phyloP scores from a whole-genome alignment of 208 protist species.

The Acanthamoeba sp. region DNA sequence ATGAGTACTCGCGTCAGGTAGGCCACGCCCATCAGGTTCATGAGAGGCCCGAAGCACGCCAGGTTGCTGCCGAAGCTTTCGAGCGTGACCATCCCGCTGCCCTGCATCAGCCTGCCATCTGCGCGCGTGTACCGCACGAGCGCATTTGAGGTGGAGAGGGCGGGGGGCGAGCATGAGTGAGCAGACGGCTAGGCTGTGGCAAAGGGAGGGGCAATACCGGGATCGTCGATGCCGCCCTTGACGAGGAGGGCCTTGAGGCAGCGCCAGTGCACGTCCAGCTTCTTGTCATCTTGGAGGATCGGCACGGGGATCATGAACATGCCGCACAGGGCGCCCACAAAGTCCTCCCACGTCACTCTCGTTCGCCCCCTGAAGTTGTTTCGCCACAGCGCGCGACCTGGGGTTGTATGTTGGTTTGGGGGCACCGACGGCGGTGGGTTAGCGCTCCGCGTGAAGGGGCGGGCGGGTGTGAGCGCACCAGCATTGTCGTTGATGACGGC shows the following conservation, averaged over 20 bases:
- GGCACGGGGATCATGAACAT: constrained; percentile 14
- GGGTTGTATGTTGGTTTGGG: neutral
- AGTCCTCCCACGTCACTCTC: constrained; percentile 14
- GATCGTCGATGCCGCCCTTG: neutral
- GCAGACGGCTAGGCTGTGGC: no score
- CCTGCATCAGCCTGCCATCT: neutral
- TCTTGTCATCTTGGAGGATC: constrained; percentile 6
- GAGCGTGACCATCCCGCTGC: constrained; percentile 39
- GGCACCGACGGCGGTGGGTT: no score
- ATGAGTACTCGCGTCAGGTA: neutral
- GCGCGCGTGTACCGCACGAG: neutral
- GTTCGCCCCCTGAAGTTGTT: constrained; percentile 17
- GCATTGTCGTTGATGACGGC: constrained; percentile 32
- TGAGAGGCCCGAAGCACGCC: constrained; percentile 38
- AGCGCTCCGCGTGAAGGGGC: neutral
- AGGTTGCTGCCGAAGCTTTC: constrained; percentile 44
- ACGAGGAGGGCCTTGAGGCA: constrained; percentile 27
- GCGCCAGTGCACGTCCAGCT: constrained; percentile 17
- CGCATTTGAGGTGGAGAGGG: neutral
- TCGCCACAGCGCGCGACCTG: constrained; percentile 11
- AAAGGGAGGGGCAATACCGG: no score
- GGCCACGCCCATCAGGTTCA: neutral
- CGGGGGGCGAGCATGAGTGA: neutral
- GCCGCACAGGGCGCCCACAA: neutral
- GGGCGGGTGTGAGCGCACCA: neutral